Conservation (phyloP, 192 early-diverging fungal genomes). For the Backusella morwellensis region DNA sequence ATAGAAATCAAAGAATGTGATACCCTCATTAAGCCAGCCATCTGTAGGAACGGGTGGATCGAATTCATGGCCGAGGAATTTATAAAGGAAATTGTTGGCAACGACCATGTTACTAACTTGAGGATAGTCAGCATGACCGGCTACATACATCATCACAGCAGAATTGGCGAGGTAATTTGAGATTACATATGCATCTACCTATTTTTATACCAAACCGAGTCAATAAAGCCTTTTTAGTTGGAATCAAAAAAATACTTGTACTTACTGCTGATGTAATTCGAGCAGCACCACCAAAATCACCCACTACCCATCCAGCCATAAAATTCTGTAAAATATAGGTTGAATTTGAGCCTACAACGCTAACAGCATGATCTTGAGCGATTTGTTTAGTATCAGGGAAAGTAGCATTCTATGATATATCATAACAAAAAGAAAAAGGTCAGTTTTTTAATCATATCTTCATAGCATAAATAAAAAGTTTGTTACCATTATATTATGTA, state of each 20-base stretch:
- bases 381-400: conserved; percentile 20
- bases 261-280: conserved; percentile 32
- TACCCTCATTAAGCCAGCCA: conserved; percentile 27
- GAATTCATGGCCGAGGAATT: conserved; percentile 12
- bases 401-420: conserved; percentile 24
- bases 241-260: neutral
- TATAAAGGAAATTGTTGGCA: conserved; percentile 23
- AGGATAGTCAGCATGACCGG: conserved; percentile 22
- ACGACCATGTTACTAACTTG: conserved; percentile 27
- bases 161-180: conserved; percentile 30
- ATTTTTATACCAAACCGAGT: neutral
- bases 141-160: conserved; percentile 30
- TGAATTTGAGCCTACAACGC: conserved; percentile 20
- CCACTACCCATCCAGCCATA: conserved; percentile 26
- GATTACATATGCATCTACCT: conserved; percentile 25
- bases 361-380: conserved; percentile 29
- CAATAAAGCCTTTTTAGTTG: neutral
- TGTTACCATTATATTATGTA: conserved; percentile 26
- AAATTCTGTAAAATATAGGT: conserved; percentile 30
- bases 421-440: neutral
- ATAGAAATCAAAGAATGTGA: conserved; percentile 32
- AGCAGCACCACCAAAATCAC: conserved; percentile 27
- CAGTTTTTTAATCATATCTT: neutral
- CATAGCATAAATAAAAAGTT: neutral
- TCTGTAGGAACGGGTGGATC: conserved; percentile 8